Base-by-base conservation (phyloP, 352 stramenopile genomes). In the Pythium rishiriense region DNA sequence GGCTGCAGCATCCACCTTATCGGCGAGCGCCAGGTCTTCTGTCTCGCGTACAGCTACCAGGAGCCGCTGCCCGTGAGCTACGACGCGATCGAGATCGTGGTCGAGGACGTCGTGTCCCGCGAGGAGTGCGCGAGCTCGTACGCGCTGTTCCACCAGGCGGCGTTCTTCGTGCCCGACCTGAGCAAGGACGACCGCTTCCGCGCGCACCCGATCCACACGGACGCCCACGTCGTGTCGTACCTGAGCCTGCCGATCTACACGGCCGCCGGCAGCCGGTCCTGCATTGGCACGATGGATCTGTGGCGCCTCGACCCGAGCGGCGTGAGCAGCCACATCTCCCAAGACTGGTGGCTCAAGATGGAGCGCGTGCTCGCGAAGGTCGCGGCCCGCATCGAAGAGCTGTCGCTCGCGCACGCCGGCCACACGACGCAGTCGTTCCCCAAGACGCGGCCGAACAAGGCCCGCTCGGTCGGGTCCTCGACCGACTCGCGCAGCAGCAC, bases 191-290 rank as follows among this genome's bases (percentile, higher is more conserved):
- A 70, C 9, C 85, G 85, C 9, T 85, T 94, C 58, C 78, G 73
- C 26, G 83, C 76, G 0, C 85, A 92, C 55, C 85, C 85, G 28
- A 68, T 94, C 3, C 72, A 78, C 43, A 83, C 78, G 0, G 85
- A 94, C 17, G 72, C 83, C 22, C 67, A 77, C 50, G 75, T 78
- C 12, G 66, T 83, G 28, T 88, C 79, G 22, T 75, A 90, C 51
- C 55, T 92, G n/a, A 91, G 80, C 46, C 74, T 94, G 42, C 85
- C 85, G 0, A 74, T 94, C 46, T 89, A 85, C 56, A 74, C 78
- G 4, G 71, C 75, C 0, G 65, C 66, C 0, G 49, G 66, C 4
- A 61, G 70, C 22, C 58, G 73, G 7, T 66, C 37, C 22, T 83
- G 76, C 60, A 81, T 92, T n/a, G 83, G 75, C 12, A 92, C 83